A percentile compares a stretch with the other conserved stretches of the same genome.
Evolutionary conservation across 768 basidiomycete species (phyloP).

Genomic region (Trametes punicea): DNA sequence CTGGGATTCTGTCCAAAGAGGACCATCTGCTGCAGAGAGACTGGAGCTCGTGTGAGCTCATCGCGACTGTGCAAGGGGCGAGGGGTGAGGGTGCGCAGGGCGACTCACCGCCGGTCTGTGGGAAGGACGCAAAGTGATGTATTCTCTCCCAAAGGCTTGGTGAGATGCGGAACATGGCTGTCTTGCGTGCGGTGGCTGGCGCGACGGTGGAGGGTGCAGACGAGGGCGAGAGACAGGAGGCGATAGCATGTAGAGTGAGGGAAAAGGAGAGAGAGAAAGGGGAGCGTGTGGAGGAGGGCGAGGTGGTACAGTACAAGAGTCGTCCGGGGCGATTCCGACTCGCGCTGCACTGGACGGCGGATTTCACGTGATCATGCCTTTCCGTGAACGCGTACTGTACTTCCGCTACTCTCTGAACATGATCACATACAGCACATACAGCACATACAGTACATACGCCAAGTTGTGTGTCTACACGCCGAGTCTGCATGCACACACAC

Average conservation of each 20-base stretch:
- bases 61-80: background rate
- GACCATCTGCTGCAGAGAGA: conserved; percentile 97
- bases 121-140: conserved; percentile 87
- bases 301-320: background rate
- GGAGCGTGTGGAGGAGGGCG: background rate
- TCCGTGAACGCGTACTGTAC: no score
- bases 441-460: background rate
- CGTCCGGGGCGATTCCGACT: conserved; percentile 10
- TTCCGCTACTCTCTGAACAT: no score
- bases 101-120: conserved; percentile 81
- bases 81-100: background rate
- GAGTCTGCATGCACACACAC: no score
- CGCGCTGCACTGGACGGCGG: background rate
- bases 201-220: background rate
- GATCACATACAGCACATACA: background rate
- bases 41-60: conserved; percentile 41
- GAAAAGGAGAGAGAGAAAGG: background rate
- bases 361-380: no score
- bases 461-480: no score
- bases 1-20: conserved; percentile 94
- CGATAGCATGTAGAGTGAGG: conserved; percentile 1
- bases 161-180: conserved; percentile 62
- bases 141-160: conserved; percentile 85
- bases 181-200: background rate
- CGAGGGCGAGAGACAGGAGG: background rate